Evolutionary conservation across 139 green algal species (phyloP), one percentile per base, ranked within the genome.

Genomic region (Nannochloris sp.): DNA sequence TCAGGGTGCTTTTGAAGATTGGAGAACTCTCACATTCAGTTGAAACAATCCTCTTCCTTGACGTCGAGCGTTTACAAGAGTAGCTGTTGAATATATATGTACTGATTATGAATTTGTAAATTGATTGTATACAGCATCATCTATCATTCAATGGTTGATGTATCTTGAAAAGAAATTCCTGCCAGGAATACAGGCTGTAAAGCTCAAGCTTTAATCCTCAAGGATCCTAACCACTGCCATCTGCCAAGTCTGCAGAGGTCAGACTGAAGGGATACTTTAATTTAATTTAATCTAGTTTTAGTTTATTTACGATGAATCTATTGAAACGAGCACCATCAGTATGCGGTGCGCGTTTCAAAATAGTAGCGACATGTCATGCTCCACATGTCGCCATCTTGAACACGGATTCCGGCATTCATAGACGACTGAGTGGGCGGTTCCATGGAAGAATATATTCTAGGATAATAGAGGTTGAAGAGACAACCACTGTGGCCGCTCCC

Each of bases 1-100:
- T 83, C 25, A 43, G 67, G 4, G 16, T 77, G 20, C 63, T 89
- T 40, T 65, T 82, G 45, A 63, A 83, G 26, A 57, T 49, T 3
- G 60, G 46, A 23, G 60, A 53, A 53, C 46, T 53, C 16, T 20
- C 46, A 28, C 16, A 53, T 28, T 53, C 46, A 0, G 73, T 82
- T 3, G 83, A 90, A 56, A 88, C 84, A 56, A 46, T 90, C 36
- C 58, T 88, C 46, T 79, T 88, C 45, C 49, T 87, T 20, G 55
- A 73, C 40, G 61, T 8, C 44, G 25, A 40, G 11, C 33, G 33
- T 13, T 40, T 40, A 40, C 9, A 40, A 40, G 33, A 40, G 11
- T 40, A 40, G 33, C 9, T 40, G 20, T 23, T 0, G 33, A 40
- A 40, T 40, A 2, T 40, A 40, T 40, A 40, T 40, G 3, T 40